Base-by-base conservation (phyloP, 768 basidiomycete genomes). In the Russula vinacea region DNA sequence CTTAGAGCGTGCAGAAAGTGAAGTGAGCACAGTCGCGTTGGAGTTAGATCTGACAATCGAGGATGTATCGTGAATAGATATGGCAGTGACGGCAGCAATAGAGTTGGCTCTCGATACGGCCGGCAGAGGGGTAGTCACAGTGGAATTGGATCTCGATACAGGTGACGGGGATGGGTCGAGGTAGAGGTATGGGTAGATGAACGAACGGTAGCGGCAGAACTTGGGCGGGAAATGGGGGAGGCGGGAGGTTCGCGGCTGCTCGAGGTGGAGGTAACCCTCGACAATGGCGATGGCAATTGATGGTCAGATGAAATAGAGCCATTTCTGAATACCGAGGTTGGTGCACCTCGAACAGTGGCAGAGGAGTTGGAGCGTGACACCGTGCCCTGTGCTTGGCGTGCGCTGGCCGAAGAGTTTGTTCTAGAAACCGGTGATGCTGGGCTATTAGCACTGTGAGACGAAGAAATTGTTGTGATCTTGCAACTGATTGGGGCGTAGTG, bases 21-120 rank as follows among this genome's bases (percentile, higher is more conserved):
- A 58, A 22, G 51, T 54, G 35, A 55, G 57, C 16, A 44, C 44
- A 24, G 65, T 58, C 10, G 51, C 52, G 10, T n/a, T 52, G 11
- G 65, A 54, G 26, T 44, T 54, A 33, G 65, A 66, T 49, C 65
- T 66, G 51, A 54, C 35, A 3, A 63, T 42, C 17, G 65, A 64
- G 10, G 62, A 24, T n/a, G 56, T 0, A 6, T 58, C 62, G 17
- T 66, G 56, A 45, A 66, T 56, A 55, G 62, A 66, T 37, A 63
- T 56, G 24, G 62, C 59, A 33, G 65, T 66, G 52, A 66, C 52
- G 17, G 61, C 40, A 2, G 49, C 17, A 35, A 52, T 52, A 2
- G 64, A 65, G 49, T 61, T 65, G 6, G 64, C 40, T 44, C 60
- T 61, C 32, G 60, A 65, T 37, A 65, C 40, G 26, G 40, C 26